A percentile compares a stretch with the other conserved stretches of the same genome.
Conservation (phyloP, 495 filamentous ascomycete species). For the Podospora pseudocomata region DNA sequence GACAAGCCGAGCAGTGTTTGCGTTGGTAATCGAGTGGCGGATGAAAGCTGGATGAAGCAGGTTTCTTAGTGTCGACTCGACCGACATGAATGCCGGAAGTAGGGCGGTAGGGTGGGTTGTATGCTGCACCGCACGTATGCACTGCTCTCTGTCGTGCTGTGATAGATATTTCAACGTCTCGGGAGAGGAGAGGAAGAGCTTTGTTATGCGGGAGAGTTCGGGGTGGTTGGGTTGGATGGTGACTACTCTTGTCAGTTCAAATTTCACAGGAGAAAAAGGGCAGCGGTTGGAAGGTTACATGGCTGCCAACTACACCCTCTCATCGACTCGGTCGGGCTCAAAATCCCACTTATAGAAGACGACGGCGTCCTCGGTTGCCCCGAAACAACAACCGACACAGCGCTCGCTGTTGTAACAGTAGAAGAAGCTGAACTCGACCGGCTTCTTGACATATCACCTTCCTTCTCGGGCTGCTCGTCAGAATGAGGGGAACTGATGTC, state of each 20-base stretch:
- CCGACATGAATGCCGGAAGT: constrained; percentile 46
- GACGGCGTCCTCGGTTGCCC: neutral
- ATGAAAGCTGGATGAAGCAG: constrained; percentile 37
- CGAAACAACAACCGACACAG: neutral
- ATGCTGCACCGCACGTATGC: constrained; percentile 60
- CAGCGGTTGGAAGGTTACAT: constrained; percentile 19
- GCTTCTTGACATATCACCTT: neutral
- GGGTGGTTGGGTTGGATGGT: constrained; percentile 67
- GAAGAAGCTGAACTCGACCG: neutral
- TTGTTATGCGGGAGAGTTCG: constrained; percentile 59
- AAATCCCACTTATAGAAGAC: neutral
- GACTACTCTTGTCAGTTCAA: constrained; percentile 46
- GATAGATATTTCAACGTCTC: constrained; percentile 61
- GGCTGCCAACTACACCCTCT: constrained; percentile 33
- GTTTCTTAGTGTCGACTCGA: constrained; percentile 49
- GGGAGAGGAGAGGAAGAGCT: constrained; percentile 60
- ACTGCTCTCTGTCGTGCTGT: constrained; percentile 49
- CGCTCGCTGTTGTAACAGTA: neutral
- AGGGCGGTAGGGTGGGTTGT: constrained; percentile 72
- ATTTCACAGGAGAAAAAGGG: neutral
- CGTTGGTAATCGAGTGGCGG: constrained; percentile 63
- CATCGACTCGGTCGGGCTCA: constrained; percentile 23
- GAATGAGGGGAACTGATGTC: constrained; percentile 18
- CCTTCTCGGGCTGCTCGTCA: neutral
- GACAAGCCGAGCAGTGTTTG: constrained; percentile 53